Conservation (phyloP, 2,329 filamentous ascomycete species). For the Magnaporthiopsis rhizophila region DNA sequence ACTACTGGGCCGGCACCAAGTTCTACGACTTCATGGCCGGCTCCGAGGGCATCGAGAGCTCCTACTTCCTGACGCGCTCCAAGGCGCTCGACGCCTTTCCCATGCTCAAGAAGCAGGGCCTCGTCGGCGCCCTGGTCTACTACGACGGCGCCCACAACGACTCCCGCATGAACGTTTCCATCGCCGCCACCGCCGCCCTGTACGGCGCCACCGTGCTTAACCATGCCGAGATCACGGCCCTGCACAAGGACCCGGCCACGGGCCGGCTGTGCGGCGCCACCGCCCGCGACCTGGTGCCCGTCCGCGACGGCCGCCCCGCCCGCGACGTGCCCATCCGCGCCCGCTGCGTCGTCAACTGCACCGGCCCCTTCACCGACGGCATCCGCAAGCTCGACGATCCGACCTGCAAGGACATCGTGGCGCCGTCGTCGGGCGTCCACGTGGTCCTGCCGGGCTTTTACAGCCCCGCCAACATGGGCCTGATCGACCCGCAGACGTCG, state of each 20-base stretch:
- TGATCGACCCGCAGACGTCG: constrained; percentile 73
- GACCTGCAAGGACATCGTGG: constrained; percentile 61
- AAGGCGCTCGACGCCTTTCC: constrained; percentile 73
- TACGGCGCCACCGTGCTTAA: constrained; percentile 76
- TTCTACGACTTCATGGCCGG: constrained; percentile 76
- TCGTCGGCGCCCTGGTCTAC: constrained; percentile 75
- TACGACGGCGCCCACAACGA: constrained; percentile 85
- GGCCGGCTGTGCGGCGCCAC: constrained; percentile 63
- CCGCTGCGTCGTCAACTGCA: constrained; percentile 77
- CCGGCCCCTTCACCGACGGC: constrained; percentile 72
- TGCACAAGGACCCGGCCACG: constrained; percentile 58
- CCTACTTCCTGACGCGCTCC: constrained; percentile 70
- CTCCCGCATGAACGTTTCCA: constrained; percentile 77
- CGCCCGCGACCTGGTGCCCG: constrained; percentile 54
- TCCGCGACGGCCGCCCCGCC: constrained; percentile 43
- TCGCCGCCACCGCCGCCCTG: constrained; percentile 71
- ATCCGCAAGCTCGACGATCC: constrained; percentile 76
- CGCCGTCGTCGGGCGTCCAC: constrained; percentile 75
- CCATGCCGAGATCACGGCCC: constrained; percentile 68
- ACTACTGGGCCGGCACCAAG: constrained; percentile 65
- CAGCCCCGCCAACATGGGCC: constrained; percentile 71
- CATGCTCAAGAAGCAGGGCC: constrained; percentile 64
- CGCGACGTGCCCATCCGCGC: constrained; percentile 63
- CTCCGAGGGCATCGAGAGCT: constrained; percentile 73
- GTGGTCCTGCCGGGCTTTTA: constrained; percentile 73